phyloP scores from a whole-genome alignment of 83 land plant species.

The Larix sibirica region DNA sequence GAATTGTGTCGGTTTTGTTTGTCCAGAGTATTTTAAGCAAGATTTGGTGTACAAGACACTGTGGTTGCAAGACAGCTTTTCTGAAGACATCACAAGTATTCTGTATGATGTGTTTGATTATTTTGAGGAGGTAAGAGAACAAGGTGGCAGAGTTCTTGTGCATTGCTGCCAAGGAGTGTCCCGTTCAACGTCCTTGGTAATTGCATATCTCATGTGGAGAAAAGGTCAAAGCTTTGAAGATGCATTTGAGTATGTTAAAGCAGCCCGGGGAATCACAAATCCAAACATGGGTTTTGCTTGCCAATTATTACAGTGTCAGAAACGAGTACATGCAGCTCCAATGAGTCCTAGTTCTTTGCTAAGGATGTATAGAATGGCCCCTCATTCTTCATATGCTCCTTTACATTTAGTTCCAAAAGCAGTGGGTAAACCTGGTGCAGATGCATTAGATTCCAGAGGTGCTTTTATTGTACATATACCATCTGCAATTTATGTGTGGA shows the following conservation, averaged over 20 bases:
- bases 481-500: slow-evolving; percentile 75
- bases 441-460: slow-evolving; percentile 75
- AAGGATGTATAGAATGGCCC: slow-evolving; percentile 81
- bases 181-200: slow-evolving; percentile 76
- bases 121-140: slow-evolving; percentile 82
- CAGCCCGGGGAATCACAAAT: slow-evolving; percentile 71
- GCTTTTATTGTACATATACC: slow-evolving; percentile 75
- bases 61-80: slow-evolving; percentile 80
- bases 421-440: slow-evolving; percentile 40
- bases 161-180: slow-evolving; percentile 90
- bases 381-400: slow-evolving; percentile 82
- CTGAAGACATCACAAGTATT: slow-evolving; percentile 82
- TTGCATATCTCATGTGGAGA: slow-evolving; percentile 89
- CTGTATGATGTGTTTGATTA: slow-evolving; percentile 88
- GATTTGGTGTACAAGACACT: slow-evolving; percentile 80
- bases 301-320: slow-evolving; percentile 81
- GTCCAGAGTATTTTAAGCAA: slow-evolving; percentile 79
- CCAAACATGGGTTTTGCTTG: slow-evolving; percentile 88
- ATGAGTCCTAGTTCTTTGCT: slow-evolving; percentile 68
- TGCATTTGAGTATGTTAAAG: slow-evolving; percentile 81
- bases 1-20: slow-evolving; percentile 85
- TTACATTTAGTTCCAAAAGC: slow-evolving; percentile 82
- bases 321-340: slow-evolving; percentile 73
- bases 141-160: slow-evolving; percentile 67
- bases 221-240: slow-evolving; percentile 85